These are phyloP conservation scores for Xylaria flabelliformis DNA, from an alignment of 495 filamentous ascomycete species.

Conservation along the genomic window DNA sequence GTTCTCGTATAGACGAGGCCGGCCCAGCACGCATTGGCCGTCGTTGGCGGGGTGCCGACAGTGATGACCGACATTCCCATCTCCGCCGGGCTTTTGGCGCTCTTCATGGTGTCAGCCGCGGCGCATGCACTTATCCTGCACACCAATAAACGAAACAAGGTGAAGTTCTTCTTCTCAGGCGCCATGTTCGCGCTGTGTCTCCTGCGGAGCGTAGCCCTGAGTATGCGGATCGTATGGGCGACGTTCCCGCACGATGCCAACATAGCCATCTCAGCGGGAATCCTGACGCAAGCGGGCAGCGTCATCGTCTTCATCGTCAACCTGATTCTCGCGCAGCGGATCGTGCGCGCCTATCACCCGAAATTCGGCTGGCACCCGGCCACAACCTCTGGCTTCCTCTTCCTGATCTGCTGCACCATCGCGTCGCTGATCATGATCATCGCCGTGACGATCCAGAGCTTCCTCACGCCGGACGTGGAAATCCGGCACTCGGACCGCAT, in stretches of 20 bases:
- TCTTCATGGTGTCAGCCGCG: constrained; percentile 66
- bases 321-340: constrained; percentile 77
- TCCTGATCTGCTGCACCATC: constrained; percentile 66
- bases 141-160: constrained; percentile 59
- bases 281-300: constrained; percentile 80
- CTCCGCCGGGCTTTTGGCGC: constrained; percentile 64
- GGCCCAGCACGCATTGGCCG: constrained; percentile 45
- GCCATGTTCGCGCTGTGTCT: constrained; percentile 82
- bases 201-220: constrained; percentile 68
- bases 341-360: constrained; percentile 76
- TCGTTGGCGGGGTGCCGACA: constrained; percentile 65
- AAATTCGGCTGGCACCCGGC: constrained; percentile 67
- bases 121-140: constrained; percentile 71
- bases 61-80: constrained; percentile 67
- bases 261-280: constrained; percentile 71
- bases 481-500: constrained; percentile 58
- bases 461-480: constrained; percentile 66
- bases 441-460: constrained; percentile 64
- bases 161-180: constrained; percentile 74
- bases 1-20: background rate
- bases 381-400: constrained; percentile 57
- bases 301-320: constrained; percentile 83
- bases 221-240: constrained; percentile 69
- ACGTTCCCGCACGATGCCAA: constrained; percentile 51
- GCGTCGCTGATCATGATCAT: constrained; percentile 73